Conservation (phyloP, 1,284 basidiomycete species). For the Trametes sp. region DNA sequence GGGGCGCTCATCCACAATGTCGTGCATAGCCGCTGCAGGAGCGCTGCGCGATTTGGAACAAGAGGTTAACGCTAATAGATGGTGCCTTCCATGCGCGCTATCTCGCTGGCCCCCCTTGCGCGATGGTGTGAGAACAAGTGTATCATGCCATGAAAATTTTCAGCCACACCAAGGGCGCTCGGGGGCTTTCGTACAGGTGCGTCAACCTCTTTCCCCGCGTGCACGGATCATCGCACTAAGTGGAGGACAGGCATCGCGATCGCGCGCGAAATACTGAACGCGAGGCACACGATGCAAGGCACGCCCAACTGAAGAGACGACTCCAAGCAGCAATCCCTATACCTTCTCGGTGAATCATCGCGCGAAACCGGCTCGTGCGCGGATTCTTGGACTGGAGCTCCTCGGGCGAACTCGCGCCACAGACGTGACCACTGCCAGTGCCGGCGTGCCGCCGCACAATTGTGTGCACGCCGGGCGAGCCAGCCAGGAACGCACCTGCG, state of each 20-base stretch:
- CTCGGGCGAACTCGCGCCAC: constrained; percentile 12
- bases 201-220: background rate
- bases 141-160: constrained; percentile 11
- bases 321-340: background rate
- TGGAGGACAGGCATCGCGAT: constrained; percentile 4
- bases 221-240: constrained; percentile 3
- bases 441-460: constrained; percentile 3
- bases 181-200: background rate
- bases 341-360: background rate
- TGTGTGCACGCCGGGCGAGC: background rate
- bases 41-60: no score
- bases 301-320: background rate
- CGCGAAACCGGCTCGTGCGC: background rate
- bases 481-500: background rate
- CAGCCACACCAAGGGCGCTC: background rate
- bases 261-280: background rate
- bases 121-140: background rate
- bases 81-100: no score
- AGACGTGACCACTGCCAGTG: background rate
- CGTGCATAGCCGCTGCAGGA: background rate
- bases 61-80: background rate
- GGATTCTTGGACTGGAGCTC: background rate
- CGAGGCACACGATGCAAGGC: background rate
- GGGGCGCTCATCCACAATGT: background rate
- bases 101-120: no score